A percentile compares a stretch with the other conserved stretches of the same genome.
Evolutionary conservation across 2,329 filamentous ascomycete species (phyloP).

Genomic region (Sordariomycetes sp.): DNA sequence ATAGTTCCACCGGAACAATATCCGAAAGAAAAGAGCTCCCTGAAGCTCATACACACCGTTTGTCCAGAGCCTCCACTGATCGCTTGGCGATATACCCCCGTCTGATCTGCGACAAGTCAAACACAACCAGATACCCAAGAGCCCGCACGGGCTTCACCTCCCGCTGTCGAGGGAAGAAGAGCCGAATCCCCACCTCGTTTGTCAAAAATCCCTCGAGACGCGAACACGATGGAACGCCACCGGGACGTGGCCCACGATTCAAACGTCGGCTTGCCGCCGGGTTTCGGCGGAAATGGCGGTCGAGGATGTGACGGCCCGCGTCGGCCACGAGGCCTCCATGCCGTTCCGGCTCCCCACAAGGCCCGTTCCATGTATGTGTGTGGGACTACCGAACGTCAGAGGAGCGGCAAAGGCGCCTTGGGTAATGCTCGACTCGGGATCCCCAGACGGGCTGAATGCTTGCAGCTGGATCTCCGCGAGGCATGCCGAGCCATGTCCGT

Average conservation of each 20-base stretch:
- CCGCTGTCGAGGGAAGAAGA: neutral
- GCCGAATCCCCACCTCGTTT: neutral
- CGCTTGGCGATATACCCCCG: neutral
- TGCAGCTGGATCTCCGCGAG: neutral
- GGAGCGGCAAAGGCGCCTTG: neutral
- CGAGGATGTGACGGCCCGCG: neutral
- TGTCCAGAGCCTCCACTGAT: neutral
- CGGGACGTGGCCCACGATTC: neutral
- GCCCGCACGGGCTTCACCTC: neutral
- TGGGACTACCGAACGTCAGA: neutral
- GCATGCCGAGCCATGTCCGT: neutral
- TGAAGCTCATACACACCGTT: neutral
- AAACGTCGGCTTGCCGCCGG: neutral
- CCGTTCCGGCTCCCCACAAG: neutral
- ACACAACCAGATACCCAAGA: constrained; percentile 3
- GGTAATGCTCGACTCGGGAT: neutral
- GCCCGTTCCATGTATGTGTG: neutral
- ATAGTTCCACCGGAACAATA: neutral
- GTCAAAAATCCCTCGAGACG: neutral
- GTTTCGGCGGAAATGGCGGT: too few relatives aligned
- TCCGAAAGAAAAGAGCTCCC: neutral
- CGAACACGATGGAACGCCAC: neutral
- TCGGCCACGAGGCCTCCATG: neutral
- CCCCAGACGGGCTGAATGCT: neutral
- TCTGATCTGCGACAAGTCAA: constrained; percentile 11